phyloP scores from a whole-genome alignment of 345 rosid species.

The Rhodamnia rubescens region DNA sequence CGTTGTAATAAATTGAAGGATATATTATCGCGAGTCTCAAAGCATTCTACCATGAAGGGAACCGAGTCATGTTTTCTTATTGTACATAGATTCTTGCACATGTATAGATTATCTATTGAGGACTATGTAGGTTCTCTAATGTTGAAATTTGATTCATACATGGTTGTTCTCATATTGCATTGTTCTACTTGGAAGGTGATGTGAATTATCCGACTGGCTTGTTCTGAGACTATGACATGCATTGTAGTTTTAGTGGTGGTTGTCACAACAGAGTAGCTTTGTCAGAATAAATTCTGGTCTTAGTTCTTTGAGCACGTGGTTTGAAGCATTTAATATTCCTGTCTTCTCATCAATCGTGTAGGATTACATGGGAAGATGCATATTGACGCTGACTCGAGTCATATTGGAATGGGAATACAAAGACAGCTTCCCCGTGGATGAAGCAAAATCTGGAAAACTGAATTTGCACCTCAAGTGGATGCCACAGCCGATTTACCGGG shows the following conservation, averaged over 20 bases:
- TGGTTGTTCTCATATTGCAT: neutral
- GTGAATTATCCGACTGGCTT: neutral
- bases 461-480: constrained; percentile 77
- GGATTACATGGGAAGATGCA: constrained; percentile 96
- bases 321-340: neutral
- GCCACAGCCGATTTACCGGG: constrained; percentile 82
- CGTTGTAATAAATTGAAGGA: no score
- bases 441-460: constrained; percentile 61
- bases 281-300: neutral
- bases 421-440: constrained; percentile 50
- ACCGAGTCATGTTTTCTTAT: neutral
- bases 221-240: neutral
- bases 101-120: neutral
- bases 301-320: neutral
- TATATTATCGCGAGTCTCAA: neutral
- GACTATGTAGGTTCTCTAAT: neutral
- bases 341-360: constrained; percentile 2
- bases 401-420: constrained; percentile 80
- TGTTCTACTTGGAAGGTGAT: neutral
- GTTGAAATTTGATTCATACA: neutral
- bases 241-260: neutral
- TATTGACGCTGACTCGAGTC: constrained; percentile 89
- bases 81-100: neutral
- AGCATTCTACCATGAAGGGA: neutral
- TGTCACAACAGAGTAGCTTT: neutral